Evolutionary conservation across 75 land plant genomes (phyloP).

Genomic region (Pinus taeda): DNA sequence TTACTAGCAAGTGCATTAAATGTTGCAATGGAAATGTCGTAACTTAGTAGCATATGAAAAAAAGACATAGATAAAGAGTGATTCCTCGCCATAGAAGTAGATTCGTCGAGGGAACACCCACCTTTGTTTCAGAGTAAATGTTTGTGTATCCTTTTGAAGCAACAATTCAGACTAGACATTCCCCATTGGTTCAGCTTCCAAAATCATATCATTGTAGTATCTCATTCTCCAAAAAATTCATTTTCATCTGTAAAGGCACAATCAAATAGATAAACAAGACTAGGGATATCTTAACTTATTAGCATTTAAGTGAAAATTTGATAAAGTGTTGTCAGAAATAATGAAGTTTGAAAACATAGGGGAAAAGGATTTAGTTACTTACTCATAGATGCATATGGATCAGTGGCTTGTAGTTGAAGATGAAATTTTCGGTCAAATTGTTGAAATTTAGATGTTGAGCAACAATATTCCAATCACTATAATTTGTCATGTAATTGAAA

Average conservation of each 20-base stretch:
- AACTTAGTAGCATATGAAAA: too few relatives aligned
- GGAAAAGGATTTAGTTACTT: constrained; percentile 15
- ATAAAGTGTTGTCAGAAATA: too few relatives aligned
- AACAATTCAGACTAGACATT: constrained; percentile 71
- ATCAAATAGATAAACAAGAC: background rate
- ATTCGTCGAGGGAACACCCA: constrained; percentile 71
- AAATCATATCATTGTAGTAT: constrained; percentile 63
- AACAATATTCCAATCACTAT: constrained; percentile 64
- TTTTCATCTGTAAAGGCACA: constrained; percentile 45
- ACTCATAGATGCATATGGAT: constrained; percentile 53
- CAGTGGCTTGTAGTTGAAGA: constrained; percentile 62
- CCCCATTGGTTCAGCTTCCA: constrained; percentile 57
- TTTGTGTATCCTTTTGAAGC: constrained; percentile 43
- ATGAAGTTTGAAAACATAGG: too few relatives aligned
- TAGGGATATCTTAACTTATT: too few relatives aligned
- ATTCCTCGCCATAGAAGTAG: constrained; percentile 64
- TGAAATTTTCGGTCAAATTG: constrained; percentile 56
- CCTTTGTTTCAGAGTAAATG: constrained; percentile 51
- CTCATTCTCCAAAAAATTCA: constrained; percentile 70
- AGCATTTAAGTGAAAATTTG: too few relatives aligned
- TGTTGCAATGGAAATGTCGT: background rate
- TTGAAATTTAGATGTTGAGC: constrained; percentile 69
- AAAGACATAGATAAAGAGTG: too few relatives aligned
- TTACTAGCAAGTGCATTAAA: too few relatives aligned
- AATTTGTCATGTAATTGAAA: constrained; percentile 53